Conservation (phyloP, 495 filamentous ascomycete species). For the Hyphodiscus hymeniophilus region DNA sequence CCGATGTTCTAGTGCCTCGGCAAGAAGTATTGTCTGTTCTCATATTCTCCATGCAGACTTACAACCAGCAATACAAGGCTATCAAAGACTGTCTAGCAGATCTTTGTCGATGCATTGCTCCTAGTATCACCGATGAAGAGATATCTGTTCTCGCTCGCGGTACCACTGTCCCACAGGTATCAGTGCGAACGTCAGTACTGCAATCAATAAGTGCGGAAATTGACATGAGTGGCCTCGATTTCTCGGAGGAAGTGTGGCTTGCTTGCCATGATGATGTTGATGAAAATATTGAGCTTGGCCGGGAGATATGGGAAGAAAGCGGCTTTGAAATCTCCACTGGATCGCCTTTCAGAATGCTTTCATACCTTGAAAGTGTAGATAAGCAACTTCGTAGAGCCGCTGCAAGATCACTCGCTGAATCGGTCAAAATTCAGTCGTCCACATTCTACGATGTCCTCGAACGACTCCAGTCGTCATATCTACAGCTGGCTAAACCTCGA, state of each 20-base stretch:
- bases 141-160: constrained; percentile 64
- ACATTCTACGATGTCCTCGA: constrained; percentile 50
- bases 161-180: constrained; percentile 63
- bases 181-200: constrained; percentile 79
- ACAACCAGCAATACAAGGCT: constrained; percentile 85
- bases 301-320: constrained; percentile 91
- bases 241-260: constrained; percentile 88
- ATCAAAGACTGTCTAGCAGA: constrained; percentile 88
- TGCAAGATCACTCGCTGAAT: constrained; percentile 70
- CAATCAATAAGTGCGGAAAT: constrained; percentile 86
- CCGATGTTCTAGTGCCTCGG: constrained; percentile 67
- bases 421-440: constrained; percentile 47
- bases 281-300: constrained; percentile 77
- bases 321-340: constrained; percentile 55
- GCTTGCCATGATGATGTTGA: constrained; percentile 83
- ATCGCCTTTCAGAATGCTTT: constrained; percentile 55
- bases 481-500: constrained; percentile 69
- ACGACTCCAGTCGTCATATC: constrained; percentile 59
- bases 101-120: constrained; percentile 68
- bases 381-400: constrained; percentile 75
- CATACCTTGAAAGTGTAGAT: constrained; percentile 72
- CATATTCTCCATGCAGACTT: constrained; percentile 76
- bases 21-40: constrained; percentile 59
- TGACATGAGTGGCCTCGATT: constrained; percentile 76
- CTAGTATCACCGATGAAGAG: constrained; percentile 63